Conservation (phyloP, 495 filamentous ascomycete genomes). For the Hypoxylon intermedium region DNA sequence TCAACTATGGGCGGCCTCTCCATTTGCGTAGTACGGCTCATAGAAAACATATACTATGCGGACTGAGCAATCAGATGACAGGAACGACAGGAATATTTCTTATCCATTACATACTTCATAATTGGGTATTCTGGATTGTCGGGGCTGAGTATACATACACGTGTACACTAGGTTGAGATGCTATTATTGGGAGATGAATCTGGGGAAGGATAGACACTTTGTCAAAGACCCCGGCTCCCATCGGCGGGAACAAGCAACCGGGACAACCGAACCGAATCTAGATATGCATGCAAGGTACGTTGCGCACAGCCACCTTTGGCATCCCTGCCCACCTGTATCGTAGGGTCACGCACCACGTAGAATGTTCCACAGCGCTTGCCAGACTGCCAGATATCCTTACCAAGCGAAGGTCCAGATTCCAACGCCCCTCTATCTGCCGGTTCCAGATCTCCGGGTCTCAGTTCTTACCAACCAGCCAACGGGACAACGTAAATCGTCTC, state of each 20-base stretch:
- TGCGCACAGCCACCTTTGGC: conserved; percentile 27
- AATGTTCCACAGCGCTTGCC: conserved; percentile 17
- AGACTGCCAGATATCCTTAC: conserved; percentile 6
- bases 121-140: no score
- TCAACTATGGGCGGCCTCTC: conserved; percentile 19
- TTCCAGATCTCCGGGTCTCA: conserved; percentile 30
- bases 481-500: no score
- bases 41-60: no score
- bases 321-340: neutral
- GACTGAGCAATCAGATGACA: neutral
- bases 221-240: neutral
- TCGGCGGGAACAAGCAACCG: conserved; percentile 11
- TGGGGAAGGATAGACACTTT: no score
- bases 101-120: no score
- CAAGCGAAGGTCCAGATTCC: conserved; percentile 26
- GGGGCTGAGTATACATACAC: no score
- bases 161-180: no score
- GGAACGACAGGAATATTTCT: no score
- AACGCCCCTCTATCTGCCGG: conserved; percentile 18
- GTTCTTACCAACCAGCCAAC: conserved; percentile 25
- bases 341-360: conserved; percentile 17
- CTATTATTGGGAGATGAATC: no score
- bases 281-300: conserved; percentile 25
- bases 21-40: neutral
- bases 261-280: conserved; percentile 29